These are phyloP conservation scores for Lactarius vividus DNA, from an alignment of 768 basidiomycete genomes.

Conservation along the genomic window DNA sequence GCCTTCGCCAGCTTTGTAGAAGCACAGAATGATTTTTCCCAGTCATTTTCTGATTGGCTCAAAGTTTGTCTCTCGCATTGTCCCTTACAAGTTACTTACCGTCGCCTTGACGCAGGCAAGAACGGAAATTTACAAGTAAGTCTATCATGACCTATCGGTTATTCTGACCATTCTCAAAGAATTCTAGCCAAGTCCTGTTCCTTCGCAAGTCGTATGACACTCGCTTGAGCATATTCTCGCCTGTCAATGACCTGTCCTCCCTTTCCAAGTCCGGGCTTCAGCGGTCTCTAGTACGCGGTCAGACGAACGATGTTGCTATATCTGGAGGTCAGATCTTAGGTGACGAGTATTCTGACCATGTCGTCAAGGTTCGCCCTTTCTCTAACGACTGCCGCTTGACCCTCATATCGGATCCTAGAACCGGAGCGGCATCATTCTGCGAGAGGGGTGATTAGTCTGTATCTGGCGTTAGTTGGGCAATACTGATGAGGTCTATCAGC, in stretches of 20 bases:
- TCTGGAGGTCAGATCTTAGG: constrained; percentile 84
- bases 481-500: constrained; percentile 37
- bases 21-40: constrained; percentile 53
- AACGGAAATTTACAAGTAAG: constrained; percentile 92
- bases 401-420: constrained; percentile 46
- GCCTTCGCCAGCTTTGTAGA: constrained; percentile 89
- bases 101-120: constrained; percentile 47
- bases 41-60: constrained; percentile 85
- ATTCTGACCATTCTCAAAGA: background rate
- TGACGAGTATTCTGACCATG: constrained; percentile 94
- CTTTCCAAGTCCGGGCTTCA: constrained; percentile 69
- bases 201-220: constrained; percentile 80
- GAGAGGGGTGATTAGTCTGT: constrained; percentile 62
- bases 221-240: constrained; percentile 85
- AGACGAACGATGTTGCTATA: constrained; percentile 70
- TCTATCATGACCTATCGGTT: background rate
- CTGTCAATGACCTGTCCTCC: constrained; percentile 82
- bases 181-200: constrained; percentile 77
- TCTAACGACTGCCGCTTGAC: background rate
- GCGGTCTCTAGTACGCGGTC: constrained; percentile 59
- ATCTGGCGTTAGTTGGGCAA: constrained; percentile 9
- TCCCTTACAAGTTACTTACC: background rate
- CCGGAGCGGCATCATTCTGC: constrained; percentile 89
- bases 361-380: constrained; percentile 66
- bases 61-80: constrained; percentile 46